These are phyloP conservation scores for Tricholoma hemisulphureum DNA, from an alignment of 768 basidiomycete genomes.

Conservation along the genomic window DNA sequence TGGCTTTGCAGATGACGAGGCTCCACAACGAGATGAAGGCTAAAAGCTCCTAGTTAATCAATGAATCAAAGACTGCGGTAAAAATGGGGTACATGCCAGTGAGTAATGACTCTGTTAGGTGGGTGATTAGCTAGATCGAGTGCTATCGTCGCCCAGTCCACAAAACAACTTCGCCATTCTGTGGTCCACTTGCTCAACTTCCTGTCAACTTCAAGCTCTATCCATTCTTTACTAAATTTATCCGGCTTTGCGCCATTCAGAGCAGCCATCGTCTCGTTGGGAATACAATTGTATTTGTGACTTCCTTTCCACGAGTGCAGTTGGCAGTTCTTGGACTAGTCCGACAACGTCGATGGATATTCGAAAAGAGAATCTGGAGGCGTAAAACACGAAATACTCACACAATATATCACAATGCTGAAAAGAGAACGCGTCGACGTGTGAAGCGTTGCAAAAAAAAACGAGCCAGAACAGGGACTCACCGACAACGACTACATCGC, in stretches of 20 bases:
- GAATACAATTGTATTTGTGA: constrained; percentile 12
- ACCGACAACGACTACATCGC: constrained; percentile 13
- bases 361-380: background rate
- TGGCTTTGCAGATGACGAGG: constrained; percentile 1
- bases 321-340: constrained; percentile 17
- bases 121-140: constrained; percentile 15
- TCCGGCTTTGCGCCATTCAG: constrained; percentile 5
- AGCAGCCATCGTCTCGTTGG: constrained; percentile 1
- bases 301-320: constrained; percentile 13
- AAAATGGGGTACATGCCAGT: constrained; percentile 4
- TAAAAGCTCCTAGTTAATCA: constrained; percentile 1
- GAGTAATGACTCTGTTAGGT: constrained; percentile 10
- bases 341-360: background rate
- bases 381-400: background rate
- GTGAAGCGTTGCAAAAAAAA: background rate
- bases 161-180: constrained; percentile 9
- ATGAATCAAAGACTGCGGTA: background rate
- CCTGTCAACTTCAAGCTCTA: constrained; percentile 10
- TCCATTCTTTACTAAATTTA: constrained; percentile 9
- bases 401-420: constrained; percentile 13
- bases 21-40: constrained; percentile 3
- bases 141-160: constrained; percentile 5
- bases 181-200: constrained; percentile 10
- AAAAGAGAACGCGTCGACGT: background rate
- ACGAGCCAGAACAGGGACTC: background rate